phyloP scores from a whole-genome alignment of 1,139 yeast species.

The Pichia norvegensis region DNA sequence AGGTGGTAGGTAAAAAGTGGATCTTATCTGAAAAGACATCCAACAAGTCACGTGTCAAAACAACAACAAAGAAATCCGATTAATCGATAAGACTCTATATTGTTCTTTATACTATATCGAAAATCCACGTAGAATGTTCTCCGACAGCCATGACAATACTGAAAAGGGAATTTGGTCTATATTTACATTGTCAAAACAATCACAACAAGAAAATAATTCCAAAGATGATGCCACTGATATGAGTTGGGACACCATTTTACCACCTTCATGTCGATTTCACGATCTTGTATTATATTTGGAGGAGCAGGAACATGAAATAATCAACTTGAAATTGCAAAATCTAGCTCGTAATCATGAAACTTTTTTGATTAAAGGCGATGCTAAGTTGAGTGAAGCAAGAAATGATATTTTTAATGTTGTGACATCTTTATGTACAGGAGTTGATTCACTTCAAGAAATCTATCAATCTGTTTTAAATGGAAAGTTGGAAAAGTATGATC shows the following conservation, averaged over 20 bases:
- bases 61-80: too few species aligned
- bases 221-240: background rate
- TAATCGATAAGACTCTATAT: too few species aligned
- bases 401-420: constrained; percentile 23
- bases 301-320: constrained; percentile 27
- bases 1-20: too few species aligned
- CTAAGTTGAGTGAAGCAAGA: constrained; percentile 30
- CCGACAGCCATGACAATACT: too few species aligned
- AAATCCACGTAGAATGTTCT: too few species aligned
- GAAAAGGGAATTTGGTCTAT: too few species aligned
- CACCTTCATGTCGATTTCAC: constrained; percentile 2
- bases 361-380: constrained; percentile 31
- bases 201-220: too few species aligned
- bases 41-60: too few species aligned
- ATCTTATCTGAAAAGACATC: too few species aligned
- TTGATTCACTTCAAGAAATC: constrained; percentile 43
- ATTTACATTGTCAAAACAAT: too few species aligned
- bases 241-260: background rate
- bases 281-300: constrained; percentile 33
- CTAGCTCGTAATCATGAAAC: constrained; percentile 26
- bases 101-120: too few species aligned
- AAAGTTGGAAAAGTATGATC: constrained; percentile 28
- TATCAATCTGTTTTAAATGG: constrained; percentile 35
- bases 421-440: constrained; percentile 35
- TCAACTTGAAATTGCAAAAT: constrained; percentile 23